Evolutionary conservation across 371 early-diverging fungal species (phyloP), one percentile per base, ranked within the genome.

Genomic region (Fennellomyces sp.): DNA sequence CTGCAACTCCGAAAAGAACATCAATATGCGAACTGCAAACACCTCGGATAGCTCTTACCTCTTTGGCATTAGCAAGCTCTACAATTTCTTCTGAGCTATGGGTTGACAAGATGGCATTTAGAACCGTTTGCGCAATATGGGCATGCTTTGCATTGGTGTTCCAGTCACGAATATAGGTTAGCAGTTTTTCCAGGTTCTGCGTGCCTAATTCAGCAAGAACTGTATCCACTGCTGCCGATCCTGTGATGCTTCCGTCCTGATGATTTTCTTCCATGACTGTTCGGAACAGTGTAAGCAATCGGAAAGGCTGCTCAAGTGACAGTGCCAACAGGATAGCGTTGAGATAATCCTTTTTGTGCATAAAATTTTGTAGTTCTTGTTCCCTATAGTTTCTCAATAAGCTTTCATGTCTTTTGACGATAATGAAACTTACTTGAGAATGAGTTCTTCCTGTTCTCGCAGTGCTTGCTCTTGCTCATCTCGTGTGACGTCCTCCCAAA

Each of bases 291-390:
- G 70, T 76, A 15, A 94, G 72, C 39, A 97, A 73, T 30, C 92
- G 88, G 73, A 84, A 88, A 23, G 97, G 97, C 64, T 97, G 94
- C 50, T 93, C 89, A 25, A 98, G 80, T 2, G 94, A 88, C 58
- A 98, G 70, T 7, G 97, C 94, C n/a, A 98, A 73, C 5, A 86
- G 64, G 56, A 97, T 90, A n/a, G 98, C 97, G 63, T 91, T 91
- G 62, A 88, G 77, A 76, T 95, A 97, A 80, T 96, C 97, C 71
- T 93, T 92, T 59, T 86, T 86, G 23, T 77, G 76, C 54, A 97
- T 73, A 71, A 80, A 92, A 78, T 93, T 97, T 57, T 88, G 79
- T 50, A 98, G 76, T 49, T 91, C 92, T 79, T 97, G 97, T 72
- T 96, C 93, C 74, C 93, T 93, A 11, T 23, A 12, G 10, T 29